phyloP scores from a whole-genome alignment of 139 green algal genomes.

The Ettlia oleoabundans region DNA sequence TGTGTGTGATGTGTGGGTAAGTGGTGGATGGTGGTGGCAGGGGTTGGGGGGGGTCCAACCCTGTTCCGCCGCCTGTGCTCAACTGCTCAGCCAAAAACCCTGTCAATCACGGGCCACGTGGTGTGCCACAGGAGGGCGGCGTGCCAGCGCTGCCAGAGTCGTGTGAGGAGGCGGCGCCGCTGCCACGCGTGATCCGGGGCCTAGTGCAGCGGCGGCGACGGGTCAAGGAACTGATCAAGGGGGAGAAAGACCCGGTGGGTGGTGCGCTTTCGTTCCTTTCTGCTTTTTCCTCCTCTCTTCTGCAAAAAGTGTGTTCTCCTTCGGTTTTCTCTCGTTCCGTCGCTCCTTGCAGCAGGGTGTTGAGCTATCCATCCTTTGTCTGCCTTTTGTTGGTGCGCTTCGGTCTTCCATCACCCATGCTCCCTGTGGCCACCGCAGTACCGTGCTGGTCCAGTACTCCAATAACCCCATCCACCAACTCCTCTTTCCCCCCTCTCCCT shows the following conservation, averaged over 20 bases:
- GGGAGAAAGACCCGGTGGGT: conserved; percentile 69
- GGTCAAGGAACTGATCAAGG: conserved; percentile 86
- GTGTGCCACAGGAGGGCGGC: conserved; percentile 35
- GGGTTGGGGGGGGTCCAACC: background rate
- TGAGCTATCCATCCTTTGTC: no score
- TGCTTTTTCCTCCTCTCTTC: no score
- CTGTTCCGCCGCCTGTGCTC: no score
- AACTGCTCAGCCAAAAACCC: background rate
- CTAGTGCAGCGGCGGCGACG: conserved; percentile 81
- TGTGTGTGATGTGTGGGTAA: background rate
- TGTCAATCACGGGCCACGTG: no score
- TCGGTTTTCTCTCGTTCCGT: no score
- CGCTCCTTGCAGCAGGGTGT: no score
- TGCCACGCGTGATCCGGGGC: conserved; percentile 63
- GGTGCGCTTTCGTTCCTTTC: no score
- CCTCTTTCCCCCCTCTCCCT: background rate
- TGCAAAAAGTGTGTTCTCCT: no score
- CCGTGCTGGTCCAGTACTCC: no score
- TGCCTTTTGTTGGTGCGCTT: no score
- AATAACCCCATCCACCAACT: background rate
- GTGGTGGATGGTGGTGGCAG: background rate
- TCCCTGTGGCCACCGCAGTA: no score
- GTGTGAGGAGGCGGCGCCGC: conserved; percentile 60
- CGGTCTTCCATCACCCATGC: no score
- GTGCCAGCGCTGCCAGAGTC: conserved; percentile 44